Evolutionary conservation across 768 basidiomycete genomes (phyloP).

Genomic region (Russula sp.): DNA sequence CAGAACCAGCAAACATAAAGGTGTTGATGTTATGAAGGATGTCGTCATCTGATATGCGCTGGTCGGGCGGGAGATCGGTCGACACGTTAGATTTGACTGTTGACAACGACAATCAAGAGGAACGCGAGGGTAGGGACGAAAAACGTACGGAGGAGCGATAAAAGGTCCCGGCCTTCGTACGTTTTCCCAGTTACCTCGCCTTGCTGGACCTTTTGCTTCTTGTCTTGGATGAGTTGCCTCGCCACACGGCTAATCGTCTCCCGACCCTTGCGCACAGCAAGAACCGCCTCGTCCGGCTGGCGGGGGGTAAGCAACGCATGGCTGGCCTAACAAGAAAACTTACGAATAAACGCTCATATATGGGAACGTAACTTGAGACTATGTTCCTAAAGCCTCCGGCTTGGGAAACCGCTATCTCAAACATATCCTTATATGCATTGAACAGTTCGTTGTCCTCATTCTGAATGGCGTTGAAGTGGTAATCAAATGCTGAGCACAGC

Average conservation of each 20-base stretch:
- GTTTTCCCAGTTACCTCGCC: conserved; percentile 45
- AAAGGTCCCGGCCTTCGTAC: conserved; percentile 64
- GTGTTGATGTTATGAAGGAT: conserved; percentile 83
- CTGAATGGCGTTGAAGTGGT: conserved; percentile 78
- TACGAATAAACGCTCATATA: conserved; percentile 50
- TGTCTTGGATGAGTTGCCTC: conserved; percentile 71
- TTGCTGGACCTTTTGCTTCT: conserved; percentile 66
- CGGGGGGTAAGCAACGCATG: background rate
- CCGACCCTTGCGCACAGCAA: conserved; percentile 51
- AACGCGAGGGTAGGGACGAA: background rate
- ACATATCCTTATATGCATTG: conserved; percentile 80
- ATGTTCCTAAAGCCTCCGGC: conserved; percentile 40
- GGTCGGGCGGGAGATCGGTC: conserved; percentile 57
- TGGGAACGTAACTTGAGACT: conserved; percentile 54
- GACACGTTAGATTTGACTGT: conserved; percentile 81
- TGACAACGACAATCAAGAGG: background rate
- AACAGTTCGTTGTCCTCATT: conserved; percentile 76
- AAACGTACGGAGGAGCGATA: conserved; percentile 67
- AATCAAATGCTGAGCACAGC: conserved; percentile 61
- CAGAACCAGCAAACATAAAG: conserved; percentile 87
- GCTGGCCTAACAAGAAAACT: conserved; percentile 27
- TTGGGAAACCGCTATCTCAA: conserved; percentile 62
- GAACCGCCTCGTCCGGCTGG: conserved; percentile 50
- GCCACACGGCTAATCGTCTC: conserved; percentile 62
- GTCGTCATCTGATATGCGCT: conserved; percentile 82